A percentile compares a stretch with the other conserved stretches of the same genome.
Conservation (phyloP, 2,329 filamentous ascomycete genomes). For the Pyricularia grisea region DNA sequence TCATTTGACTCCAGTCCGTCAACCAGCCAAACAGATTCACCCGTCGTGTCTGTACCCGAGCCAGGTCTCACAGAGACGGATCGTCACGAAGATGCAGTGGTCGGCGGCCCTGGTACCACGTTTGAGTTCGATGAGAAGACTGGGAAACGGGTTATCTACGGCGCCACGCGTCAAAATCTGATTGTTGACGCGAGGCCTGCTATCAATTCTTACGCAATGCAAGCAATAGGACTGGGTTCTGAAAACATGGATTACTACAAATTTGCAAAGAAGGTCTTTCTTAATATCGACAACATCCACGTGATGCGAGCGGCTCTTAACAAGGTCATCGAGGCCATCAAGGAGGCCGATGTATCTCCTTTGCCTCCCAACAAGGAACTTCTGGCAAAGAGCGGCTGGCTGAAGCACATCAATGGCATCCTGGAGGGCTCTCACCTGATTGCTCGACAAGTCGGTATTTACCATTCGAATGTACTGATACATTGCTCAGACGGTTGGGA, state of each 20-base stretch:
- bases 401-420: slow-evolving; percentile 79
- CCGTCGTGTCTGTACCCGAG: slow-evolving; percentile 24
- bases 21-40: slow-evolving; percentile 43
- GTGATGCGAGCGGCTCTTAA: slow-evolving; percentile 90
- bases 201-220: slow-evolving; percentile 90
- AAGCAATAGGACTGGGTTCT: slow-evolving; percentile 83
- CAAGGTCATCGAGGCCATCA: slow-evolving; percentile 80
- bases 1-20: slow-evolving; percentile 59
- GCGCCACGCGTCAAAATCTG: slow-evolving; percentile 84
- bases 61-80: slow-evolving; percentile 53
- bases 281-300: slow-evolving; percentile 97
- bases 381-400: slow-evolving; percentile 77
- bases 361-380: slow-evolving; percentile 74
- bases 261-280: slow-evolving; percentile 80
- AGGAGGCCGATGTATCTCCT: slow-evolving; percentile 81
- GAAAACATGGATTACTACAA: slow-evolving; percentile 98
- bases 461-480: slow-evolving; percentile 90
- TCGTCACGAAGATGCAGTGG: slow-evolving; percentile 58
- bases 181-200: slow-evolving; percentile 94
- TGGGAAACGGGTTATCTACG: slow-evolving; percentile 53
- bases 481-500: slow-evolving; percentile 99
- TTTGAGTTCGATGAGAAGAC: slow-evolving; percentile 47
- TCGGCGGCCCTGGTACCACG: slow-evolving; percentile 30
- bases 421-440: slow-evolving; percentile 80
- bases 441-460: slow-evolving; percentile 77